These are phyloP conservation scores for Hypericum androsaemum DNA, from an alignment of 345 rosid species.

Conservation along the genomic window DNA sequence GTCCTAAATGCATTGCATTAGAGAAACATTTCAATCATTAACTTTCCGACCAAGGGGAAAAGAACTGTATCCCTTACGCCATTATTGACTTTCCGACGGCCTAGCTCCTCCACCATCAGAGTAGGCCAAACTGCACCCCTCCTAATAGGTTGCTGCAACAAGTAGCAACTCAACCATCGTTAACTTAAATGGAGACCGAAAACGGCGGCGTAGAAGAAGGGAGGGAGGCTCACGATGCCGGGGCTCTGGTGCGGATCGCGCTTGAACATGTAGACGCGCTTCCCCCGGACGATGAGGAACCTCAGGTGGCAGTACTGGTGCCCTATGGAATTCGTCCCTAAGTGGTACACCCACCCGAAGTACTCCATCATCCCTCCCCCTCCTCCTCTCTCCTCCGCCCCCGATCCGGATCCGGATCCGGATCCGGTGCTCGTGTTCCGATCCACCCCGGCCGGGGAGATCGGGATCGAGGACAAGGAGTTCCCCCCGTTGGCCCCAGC, in stretches of 20 bases:
- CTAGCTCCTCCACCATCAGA: constrained; percentile 73
- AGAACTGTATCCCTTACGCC: too few relatives aligned
- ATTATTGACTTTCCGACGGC: constrained; percentile 50
- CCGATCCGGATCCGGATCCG: background rate
- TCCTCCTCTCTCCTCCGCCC: background rate
- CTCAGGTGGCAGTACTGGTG: constrained; percentile 72
- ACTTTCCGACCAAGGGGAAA: too few relatives aligned
- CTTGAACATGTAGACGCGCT: constrained; percentile 78
- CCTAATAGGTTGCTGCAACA: constrained; percentile 65
- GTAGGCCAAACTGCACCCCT: constrained; percentile 73
- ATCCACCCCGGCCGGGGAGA: too few relatives aligned
- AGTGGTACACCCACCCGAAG: constrained; percentile 77
- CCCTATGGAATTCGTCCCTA: constrained; percentile 76
- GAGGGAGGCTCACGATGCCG: constrained; percentile 50
- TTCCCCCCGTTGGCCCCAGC: too few relatives aligned
- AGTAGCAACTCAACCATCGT: constrained; percentile 5
- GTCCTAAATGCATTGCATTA: background rate
- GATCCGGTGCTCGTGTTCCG: too few relatives aligned
- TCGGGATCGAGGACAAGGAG: too few relatives aligned
- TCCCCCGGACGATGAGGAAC: constrained; percentile 63
- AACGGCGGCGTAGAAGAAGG: background rate
- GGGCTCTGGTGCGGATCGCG: constrained; percentile 85
- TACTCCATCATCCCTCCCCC: constrained; percentile 36
- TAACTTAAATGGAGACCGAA: background rate
- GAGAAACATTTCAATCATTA: too few relatives aligned